Evolutionary conservation across 768 basidiomycete genomes (phyloP).

Genomic region (Xerocomus brunneocitrinus): DNA sequence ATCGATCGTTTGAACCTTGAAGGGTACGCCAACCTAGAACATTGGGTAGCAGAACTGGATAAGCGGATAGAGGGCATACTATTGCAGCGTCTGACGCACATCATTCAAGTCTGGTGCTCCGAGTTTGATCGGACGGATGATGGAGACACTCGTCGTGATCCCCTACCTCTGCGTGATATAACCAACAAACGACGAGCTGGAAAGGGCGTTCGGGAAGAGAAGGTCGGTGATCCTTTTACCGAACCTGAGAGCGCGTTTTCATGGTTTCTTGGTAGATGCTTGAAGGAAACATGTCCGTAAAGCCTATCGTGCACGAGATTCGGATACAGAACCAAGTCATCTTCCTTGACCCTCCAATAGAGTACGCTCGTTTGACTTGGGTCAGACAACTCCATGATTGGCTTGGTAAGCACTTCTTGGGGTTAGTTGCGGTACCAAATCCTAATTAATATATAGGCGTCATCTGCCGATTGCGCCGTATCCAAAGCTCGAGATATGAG

Average conservation of each 20-base stretch:
- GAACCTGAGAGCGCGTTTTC: neutral
- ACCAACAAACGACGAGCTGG: slow-evolving; percentile 65
- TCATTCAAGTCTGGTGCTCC: slow-evolving; percentile 82
- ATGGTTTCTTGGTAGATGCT: slow-evolving; percentile 44
- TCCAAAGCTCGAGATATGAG: slow-evolving; percentile 95
- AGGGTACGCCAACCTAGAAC: slow-evolving; percentile 90
- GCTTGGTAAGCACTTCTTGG: slow-evolving; percentile 50
- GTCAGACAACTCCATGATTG: slow-evolving; percentile 85
- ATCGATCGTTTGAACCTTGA: slow-evolving; percentile 94
- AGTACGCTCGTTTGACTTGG: slow-evolving; percentile 88
- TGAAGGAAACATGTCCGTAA: slow-evolving; percentile 71
- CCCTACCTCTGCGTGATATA: slow-evolving; percentile 46
- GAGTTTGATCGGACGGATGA: slow-evolving; percentile 82
- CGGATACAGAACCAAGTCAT: slow-evolving; percentile 99
- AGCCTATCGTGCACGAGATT: slow-evolving; percentile 91
- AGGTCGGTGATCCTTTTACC: slow-evolving; percentile 40
- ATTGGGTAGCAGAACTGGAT: slow-evolving; percentile 84
- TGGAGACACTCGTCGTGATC: slow-evolving; percentile 53
- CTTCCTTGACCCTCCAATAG: slow-evolving; percentile 96
- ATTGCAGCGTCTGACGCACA: slow-evolving; percentile 64
- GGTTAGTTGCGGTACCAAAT: neutral
- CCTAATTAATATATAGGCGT: slow-evolving; percentile 47
- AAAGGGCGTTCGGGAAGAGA: slow-evolving; percentile 74
- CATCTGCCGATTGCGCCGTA: slow-evolving; percentile 79
- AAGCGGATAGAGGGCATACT: slow-evolving; percentile 80